These are phyloP conservation scores for Russula griseocarnosa DNA, from an alignment of 768 basidiomycete species.

Conservation along the genomic window DNA sequence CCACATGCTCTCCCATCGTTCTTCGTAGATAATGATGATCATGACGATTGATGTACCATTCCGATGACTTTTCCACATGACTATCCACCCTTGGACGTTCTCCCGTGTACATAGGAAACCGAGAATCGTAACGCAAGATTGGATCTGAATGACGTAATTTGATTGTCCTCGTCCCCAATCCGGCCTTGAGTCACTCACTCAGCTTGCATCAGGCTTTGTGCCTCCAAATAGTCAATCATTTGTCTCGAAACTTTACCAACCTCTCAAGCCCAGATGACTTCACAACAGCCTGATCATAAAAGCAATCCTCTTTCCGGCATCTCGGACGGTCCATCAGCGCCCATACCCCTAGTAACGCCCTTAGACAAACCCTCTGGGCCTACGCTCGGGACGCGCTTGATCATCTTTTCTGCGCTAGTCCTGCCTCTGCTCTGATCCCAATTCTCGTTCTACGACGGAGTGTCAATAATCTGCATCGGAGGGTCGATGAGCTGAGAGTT, in stretches of 20 bases:
- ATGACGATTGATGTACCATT: slow-evolving; percentile 5
- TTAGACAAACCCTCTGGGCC: slow-evolving; percentile 25
- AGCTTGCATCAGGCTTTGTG: not conserved
- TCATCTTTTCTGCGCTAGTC: slow-evolving; percentile 49
- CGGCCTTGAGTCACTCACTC: no score
- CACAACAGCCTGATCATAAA: slow-evolving; percentile 7
- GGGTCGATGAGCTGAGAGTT: slow-evolving; percentile 40
- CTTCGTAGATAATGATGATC: slow-evolving; percentile 11
- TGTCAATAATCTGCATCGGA: slow-evolving; percentile 41
- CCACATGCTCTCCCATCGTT: slow-evolving; percentile 1
- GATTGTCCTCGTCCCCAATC: not conserved
- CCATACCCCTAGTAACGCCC: not conserved
- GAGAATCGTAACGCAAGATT: no score
- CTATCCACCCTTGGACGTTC: not conserved
- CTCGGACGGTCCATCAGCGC: not conserved
- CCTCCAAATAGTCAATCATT: not conserved
- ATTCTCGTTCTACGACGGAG: slow-evolving; percentile 51
- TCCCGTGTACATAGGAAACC: not conserved
- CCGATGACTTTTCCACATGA: not conserved
- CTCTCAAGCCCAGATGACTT: not conserved
- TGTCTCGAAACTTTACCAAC: not conserved
- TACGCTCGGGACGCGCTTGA: slow-evolving; percentile 42
- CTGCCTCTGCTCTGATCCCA: slow-evolving; percentile 49
- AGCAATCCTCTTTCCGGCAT: not conserved
- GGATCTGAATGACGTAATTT: slow-evolving; percentile 5